phyloP scores from a whole-genome alignment of 306 rosid genomes.

The Vigna nakashimae region DNA sequence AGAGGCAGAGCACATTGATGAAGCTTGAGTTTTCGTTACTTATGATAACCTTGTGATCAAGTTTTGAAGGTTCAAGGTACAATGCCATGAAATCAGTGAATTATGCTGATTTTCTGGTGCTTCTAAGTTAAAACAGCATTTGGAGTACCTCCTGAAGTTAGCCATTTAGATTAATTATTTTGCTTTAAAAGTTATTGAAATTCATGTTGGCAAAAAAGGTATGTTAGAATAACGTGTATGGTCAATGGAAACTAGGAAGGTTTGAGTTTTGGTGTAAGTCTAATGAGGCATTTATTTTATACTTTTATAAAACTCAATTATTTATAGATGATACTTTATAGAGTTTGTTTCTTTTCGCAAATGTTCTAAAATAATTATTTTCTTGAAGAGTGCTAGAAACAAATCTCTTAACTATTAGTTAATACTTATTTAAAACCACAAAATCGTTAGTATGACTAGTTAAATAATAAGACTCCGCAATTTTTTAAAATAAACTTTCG shows the following conservation, averaged over 20 bases:
- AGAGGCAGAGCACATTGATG: conserved; percentile 23
- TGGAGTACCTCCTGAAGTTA: conserved; percentile 5
- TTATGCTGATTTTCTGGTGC: too few relatives aligned
- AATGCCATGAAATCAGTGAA: too few relatives aligned
- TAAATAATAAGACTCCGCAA: too few relatives aligned
- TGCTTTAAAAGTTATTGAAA: not conserved
- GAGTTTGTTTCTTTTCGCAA: not conserved
- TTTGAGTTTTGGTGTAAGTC: not conserved
- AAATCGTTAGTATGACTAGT: too few relatives aligned
- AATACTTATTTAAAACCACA: too few relatives aligned
- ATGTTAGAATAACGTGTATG: not conserved
- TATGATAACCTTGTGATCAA: conserved; percentile 5
- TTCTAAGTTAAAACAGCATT: conserved; percentile 4
- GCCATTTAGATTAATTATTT: conserved; percentile 8
- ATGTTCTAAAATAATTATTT: not conserved
- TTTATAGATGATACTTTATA: not conserved
- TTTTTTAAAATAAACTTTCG: not conserved
- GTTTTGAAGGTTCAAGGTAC: conserved; percentile 22
- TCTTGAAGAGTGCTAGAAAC: not conserved
- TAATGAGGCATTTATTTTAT: not conserved
- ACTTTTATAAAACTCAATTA: not conserved
- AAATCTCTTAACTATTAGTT: too few relatives aligned
- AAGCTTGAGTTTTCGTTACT: conserved; percentile 26
- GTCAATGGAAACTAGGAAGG: not conserved
- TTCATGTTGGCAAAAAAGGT: too few relatives aligned